Percentiles rank a stretch among this genome's conserved stretches.
These are phyloP conservation scores for Xylaria polymorpha DNA, from an alignment of 2,329 filamentous ascomycete species.

Conservation along the genomic window DNA sequence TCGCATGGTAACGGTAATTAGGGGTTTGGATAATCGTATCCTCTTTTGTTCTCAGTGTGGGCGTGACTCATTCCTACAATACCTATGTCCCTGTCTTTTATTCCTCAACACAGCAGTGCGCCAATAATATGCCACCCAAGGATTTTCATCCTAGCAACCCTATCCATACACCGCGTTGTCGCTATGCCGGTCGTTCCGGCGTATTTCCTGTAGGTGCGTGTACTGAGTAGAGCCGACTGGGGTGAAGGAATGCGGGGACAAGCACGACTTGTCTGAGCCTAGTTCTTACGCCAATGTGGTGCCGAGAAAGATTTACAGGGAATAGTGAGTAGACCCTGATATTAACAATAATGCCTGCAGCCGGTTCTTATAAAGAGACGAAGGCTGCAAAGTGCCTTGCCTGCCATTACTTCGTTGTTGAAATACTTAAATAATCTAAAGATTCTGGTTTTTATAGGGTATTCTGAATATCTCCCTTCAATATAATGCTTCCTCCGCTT, in stretches of 20 bases:
- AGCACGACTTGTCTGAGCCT: conserved; percentile 7
- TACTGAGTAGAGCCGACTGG: conserved; percentile 7
- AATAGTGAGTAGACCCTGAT: not conserved
- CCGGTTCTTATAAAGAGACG: conserved; percentile 1
- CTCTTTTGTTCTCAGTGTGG: too few relatives aligned
- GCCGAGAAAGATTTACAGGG: not conserved
- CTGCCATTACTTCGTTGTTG: not conserved
- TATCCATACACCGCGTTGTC: not conserved
- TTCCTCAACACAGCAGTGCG: not conserved
- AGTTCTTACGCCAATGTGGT: conserved; percentile 9
- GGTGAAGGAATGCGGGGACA: conserved; percentile 16
- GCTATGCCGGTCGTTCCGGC: conserved; percentile 5
- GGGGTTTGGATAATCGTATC: too few relatives aligned
- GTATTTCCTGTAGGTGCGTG: conserved; percentile 13
- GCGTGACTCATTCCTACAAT: too few relatives aligned
- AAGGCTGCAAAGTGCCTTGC: not conserved
- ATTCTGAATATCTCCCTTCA: not conserved
- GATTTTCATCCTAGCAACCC: conserved; percentile 13
- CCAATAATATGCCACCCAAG: conserved; percentile 2
- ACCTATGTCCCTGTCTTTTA: too few relatives aligned
- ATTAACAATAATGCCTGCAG: conserved; percentile 16
- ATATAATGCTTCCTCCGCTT: conserved; percentile 22
- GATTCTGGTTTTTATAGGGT: not conserved
- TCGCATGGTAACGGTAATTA: too few relatives aligned
- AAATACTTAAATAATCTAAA: not conserved